Percentiles rank a stretch among this genome's conserved stretches.
Evolutionary conservation across 2,329 filamentous ascomycete genomes (phyloP).

Genomic region (Elsinoe necatrix): DNA sequence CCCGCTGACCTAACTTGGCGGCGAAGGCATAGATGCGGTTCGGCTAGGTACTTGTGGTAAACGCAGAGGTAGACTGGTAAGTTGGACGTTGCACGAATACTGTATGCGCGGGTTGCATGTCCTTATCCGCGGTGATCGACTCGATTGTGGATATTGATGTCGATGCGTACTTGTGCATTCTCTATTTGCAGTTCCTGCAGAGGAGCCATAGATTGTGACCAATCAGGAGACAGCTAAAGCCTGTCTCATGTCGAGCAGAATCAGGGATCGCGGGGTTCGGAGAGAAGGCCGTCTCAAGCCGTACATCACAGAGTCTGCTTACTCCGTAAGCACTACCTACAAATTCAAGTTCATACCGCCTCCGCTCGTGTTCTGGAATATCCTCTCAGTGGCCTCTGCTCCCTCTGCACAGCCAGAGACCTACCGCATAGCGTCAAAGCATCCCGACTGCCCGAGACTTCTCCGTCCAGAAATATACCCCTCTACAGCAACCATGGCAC

Average conservation of each 20-base stretch:
- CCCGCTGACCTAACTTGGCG: not conserved
- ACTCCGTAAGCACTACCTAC: constrained; percentile 3
- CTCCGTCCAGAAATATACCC: not conserved
- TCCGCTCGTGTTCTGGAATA: not conserved
- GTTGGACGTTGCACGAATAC: not conserved
- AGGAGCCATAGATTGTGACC: not conserved
- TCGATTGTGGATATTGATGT: not conserved
- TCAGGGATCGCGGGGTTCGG: constrained; percentile 10
- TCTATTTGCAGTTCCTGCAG: not conserved
- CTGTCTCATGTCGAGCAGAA: not conserved
- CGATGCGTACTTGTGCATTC: not conserved
- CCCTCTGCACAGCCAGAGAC: not conserved
- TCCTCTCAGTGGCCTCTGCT: not conserved
- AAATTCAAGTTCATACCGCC: not conserved
- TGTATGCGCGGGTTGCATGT: not conserved
- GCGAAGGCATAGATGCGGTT: not conserved
- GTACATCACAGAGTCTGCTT: not conserved
- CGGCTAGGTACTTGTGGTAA: not conserved
- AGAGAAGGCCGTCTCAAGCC: constrained; percentile 1
- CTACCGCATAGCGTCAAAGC: not conserved
- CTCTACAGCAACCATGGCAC: constrained; percentile 27
- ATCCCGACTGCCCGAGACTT: not conserved
- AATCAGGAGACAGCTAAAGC: not conserved
- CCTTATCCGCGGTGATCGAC: constrained; percentile 1
- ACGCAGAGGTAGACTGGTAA: not conserved